phyloP scores from a whole-genome alignment of 345 rosid species.

The Melaleuca quinquenervia region DNA sequence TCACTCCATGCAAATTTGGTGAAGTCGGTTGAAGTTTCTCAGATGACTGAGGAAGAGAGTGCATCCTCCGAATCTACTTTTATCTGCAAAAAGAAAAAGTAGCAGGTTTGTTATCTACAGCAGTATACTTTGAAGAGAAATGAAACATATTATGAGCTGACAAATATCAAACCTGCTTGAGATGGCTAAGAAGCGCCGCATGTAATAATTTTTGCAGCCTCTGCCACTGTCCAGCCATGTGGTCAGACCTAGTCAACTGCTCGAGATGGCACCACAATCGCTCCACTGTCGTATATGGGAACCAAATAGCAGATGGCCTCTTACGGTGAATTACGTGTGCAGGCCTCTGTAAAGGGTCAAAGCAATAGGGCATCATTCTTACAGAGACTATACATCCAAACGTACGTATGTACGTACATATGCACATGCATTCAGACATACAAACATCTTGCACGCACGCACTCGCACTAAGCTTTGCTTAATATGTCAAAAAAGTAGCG shows the following conservation, averaged over 20 bases:
- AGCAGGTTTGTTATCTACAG: neutral
- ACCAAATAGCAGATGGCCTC: conserved; percentile 65
- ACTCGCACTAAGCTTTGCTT: neutral
- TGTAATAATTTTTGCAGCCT: conserved; percentile 59
- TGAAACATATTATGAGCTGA: neutral
- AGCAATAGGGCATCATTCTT: neutral
- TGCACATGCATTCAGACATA: too few relatives aligned
- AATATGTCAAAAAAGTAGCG: neutral
- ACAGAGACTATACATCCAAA: neutral
- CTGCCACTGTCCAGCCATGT: conserved; percentile 61
- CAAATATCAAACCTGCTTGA: conserved; percentile 43
- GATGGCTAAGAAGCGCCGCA: conserved; percentile 60
- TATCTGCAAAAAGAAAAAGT: conserved; percentile 32
- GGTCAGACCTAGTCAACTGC: conserved; percentile 38
- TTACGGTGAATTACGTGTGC: conserved; percentile 58
- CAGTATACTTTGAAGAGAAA: neutral
- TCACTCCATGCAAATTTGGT: neutral
- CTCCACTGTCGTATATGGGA: conserved; percentile 70
- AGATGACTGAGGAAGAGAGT: neutral
- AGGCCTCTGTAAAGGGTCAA: conserved; percentile 49
- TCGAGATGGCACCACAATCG: conserved; percentile 76
- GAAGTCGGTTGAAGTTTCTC: neutral
- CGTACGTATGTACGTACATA: neutral
- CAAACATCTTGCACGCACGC: neutral
- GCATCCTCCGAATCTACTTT: conserved; percentile 77